Conservation (phyloP, 2,329 filamentous ascomycete genomes). For the Endoconidiophora laricicola region DNA sequence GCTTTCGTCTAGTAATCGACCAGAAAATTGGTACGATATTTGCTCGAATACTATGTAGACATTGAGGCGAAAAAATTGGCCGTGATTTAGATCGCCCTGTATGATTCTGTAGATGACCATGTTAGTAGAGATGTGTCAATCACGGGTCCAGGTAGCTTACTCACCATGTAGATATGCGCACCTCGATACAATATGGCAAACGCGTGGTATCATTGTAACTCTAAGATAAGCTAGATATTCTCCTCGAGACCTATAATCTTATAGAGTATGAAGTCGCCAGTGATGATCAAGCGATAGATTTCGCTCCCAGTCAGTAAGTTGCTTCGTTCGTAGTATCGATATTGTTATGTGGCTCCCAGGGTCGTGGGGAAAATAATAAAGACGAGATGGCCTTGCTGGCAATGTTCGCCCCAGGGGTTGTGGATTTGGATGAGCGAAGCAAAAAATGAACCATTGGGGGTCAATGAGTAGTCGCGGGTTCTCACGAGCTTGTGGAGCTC, state of each 20-base stretch:
- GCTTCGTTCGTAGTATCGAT: slow-evolving; percentile 27
- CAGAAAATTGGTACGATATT: slow-evolving; percentile 28
- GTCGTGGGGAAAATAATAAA: slow-evolving; percentile 14
- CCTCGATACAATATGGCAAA: slow-evolving; percentile 40
- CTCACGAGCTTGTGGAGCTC: slow-evolving; percentile 32
- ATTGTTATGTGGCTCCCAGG: slow-evolving; percentile 32
- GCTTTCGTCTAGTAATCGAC: slow-evolving; percentile 29
- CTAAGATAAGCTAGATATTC: slow-evolving; percentile 38
- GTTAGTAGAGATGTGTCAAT: background rate
- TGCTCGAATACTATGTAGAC: slow-evolving; percentile 3
- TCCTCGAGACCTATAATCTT: slow-evolving; percentile 29
- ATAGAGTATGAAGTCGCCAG: slow-evolving; percentile 28
- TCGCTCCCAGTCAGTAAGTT: slow-evolving; percentile 31
- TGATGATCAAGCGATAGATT: slow-evolving; percentile 30
- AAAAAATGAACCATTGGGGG: slow-evolving; percentile 34
- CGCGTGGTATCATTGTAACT: slow-evolving; percentile 36
- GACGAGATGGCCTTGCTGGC: slow-evolving; percentile 16
- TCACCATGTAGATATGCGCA: slow-evolving; percentile 33
- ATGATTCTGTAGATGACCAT: background rate
- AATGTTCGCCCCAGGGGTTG: slow-evolving; percentile 34
- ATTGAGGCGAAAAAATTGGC: slow-evolving; percentile 4
- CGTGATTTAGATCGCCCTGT: background rate
- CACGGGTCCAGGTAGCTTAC: slow-evolving; percentile 18
- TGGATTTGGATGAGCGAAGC: slow-evolving; percentile 39
- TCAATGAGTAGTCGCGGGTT: slow-evolving; percentile 28